A percentile compares a stretch with the other conserved stretches of the same genome.
Evolutionary conservation across 2,329 filamentous ascomycete species (phyloP).

Genomic region (Endothia cerciana): DNA sequence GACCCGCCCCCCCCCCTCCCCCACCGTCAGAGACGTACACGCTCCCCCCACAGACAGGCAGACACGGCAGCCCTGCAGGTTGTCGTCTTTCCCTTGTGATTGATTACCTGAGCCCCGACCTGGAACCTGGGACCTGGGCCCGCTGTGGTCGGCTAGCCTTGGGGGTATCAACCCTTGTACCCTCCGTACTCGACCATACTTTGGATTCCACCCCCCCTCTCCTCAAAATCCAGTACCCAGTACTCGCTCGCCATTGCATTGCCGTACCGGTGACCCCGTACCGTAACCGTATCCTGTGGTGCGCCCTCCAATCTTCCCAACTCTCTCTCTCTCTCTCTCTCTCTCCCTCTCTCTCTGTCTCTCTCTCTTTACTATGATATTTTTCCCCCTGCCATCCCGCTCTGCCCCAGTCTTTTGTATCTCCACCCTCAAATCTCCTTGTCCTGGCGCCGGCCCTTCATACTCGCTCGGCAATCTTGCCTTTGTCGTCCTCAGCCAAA

Average conservation of each 20-base stretch:
- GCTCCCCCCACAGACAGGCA: not conserved
- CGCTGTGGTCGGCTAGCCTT: not conserved
- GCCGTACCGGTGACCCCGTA: not conserved
- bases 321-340: not conserved
- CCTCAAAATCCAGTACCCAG: not conserved
- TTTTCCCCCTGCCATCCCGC: conserved; percentile 1
- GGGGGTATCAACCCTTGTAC: not conserved
- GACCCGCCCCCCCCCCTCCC: not conserved
- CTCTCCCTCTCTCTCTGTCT: not conserved
- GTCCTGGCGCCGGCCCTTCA: conserved; percentile 7
- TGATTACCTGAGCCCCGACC: not conserved
- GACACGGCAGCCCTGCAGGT: conserved; percentile 2
- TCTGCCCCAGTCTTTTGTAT: conserved; percentile 10
- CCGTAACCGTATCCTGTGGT: not conserved
- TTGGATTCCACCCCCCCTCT: not conserved
- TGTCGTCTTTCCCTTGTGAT: conserved; percentile 5
- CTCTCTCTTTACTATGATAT: not conserved
- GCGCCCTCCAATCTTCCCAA: not conserved
- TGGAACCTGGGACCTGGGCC: too few relatives aligned
- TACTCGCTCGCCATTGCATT: not conserved
- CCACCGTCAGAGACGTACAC: not conserved
- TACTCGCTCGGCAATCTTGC: not conserved
- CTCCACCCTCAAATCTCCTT: conserved; percentile 15
- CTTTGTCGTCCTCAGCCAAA: conserved; percentile 6
- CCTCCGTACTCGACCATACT: conserved; percentile 1